phyloP scores from a whole-genome alignment of 805 yeast genomes.

The Danielia oregonensis region DNA sequence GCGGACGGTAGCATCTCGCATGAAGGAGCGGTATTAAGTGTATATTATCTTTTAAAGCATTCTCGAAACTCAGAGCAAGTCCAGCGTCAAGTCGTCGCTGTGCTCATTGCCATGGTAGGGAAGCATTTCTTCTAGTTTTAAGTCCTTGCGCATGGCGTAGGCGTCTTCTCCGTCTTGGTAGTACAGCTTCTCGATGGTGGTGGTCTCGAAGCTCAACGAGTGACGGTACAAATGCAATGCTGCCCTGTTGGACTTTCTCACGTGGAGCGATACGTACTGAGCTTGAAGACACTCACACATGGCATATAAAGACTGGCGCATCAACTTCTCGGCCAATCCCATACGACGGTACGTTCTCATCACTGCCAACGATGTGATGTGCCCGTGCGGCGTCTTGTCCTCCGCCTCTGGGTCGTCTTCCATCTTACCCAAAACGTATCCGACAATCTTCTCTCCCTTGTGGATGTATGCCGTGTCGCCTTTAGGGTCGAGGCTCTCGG shows the following conservation, averaged over 20 bases:
- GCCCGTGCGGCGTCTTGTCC: constrained; percentile 82
- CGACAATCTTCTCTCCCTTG: constrained; percentile 81
- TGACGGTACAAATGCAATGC: constrained; percentile 90
- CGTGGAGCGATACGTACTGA: constrained; percentile 84
- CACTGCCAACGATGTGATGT: constrained; percentile 88
- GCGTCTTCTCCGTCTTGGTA: constrained; percentile 99
- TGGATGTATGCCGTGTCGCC: constrained; percentile 63
- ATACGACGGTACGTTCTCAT: constrained; percentile 93
- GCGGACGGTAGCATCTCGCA: constrained; percentile 93
- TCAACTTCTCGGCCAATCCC: constrained; percentile 89
- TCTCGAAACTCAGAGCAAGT: constrained; percentile 21
- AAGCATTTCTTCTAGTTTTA: constrained; percentile 55
- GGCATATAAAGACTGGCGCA: constrained; percentile 80
- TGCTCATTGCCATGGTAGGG: constrained; percentile 52
- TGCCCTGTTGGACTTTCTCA: constrained; percentile 88
- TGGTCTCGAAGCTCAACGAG: constrained; percentile 77
- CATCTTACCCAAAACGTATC: constrained; percentile 94
- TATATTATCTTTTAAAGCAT: no score
- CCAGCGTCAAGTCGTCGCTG: constrained; percentile 44
- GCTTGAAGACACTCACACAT: constrained; percentile 80
- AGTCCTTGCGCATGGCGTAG: constrained; percentile 80
- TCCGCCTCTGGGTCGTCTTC: constrained; percentile 85
- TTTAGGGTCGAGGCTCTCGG: constrained; percentile 36
- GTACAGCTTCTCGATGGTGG: constrained; percentile 79
- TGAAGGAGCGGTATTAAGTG: constrained; percentile 85